Conservation (phyloP, 805 yeast species). For the Saturnispora serradocipensis region DNA sequence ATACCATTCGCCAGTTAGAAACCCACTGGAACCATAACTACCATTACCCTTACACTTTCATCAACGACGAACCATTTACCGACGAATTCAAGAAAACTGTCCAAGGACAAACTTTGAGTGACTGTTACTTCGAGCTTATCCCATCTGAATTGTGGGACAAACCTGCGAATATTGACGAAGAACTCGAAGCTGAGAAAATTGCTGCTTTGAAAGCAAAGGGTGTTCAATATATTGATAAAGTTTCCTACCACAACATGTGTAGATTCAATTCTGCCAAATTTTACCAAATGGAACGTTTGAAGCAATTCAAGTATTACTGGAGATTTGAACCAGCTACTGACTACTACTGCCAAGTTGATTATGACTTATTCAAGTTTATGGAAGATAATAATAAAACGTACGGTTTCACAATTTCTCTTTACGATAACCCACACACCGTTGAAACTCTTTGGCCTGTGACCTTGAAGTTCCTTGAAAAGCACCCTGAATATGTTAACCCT, state of each 20-base stretch:
- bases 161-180: constrained; percentile 36
- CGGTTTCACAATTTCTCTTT: constrained; percentile 64
- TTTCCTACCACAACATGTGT: constrained; percentile 77
- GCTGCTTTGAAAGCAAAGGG: constrained; percentile 29
- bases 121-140: constrained; percentile 43
- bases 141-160: constrained; percentile 42
- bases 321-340: constrained; percentile 68
- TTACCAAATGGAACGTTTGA: constrained; percentile 51
- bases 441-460: constrained; percentile 65
- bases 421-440: constrained; percentile 62
- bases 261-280: constrained; percentile 66
- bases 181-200: constrained; percentile 31
- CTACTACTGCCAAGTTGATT: constrained; percentile 60
- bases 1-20: constrained; percentile 57
- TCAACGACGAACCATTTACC: constrained; percentile 74
- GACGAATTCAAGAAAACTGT: constrained; percentile 61
- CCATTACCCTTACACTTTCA: constrained; percentile 88
- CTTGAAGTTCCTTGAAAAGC: constrained; percentile 44
- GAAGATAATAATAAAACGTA: constrained; percentile 59
- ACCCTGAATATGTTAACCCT: constrained; percentile 52
- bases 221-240: constrained; percentile 53
- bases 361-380: constrained; percentile 72
- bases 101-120: constrained; percentile 36
- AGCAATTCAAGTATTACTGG: constrained; percentile 67
- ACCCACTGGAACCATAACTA: constrained; percentile 62